A percentile compares a stretch with the other conserved stretches of the same genome.
phyloP scores from a whole-genome alignment of 331 rosid species.

The Malus hybrid region DNA sequence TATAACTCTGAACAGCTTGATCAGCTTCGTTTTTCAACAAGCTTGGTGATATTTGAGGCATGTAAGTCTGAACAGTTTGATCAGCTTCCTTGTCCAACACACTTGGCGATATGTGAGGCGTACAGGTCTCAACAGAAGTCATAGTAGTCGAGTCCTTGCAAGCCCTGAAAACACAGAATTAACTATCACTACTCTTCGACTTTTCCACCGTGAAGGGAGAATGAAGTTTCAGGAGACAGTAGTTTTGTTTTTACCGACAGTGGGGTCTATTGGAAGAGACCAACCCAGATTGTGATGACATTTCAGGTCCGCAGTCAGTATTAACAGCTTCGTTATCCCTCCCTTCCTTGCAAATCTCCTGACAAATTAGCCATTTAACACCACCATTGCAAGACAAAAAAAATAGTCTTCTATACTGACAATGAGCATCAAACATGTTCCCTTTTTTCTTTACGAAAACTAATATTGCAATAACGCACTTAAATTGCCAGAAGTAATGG shows the following conservation, averaged over 20 bases:
- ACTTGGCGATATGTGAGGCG: slow-evolving; percentile 45
- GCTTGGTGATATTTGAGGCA: background rate
- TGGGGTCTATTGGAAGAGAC: slow-evolving; percentile 44
- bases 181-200: slow-evolving; percentile 11
- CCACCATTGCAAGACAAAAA: slow-evolving; percentile 1
- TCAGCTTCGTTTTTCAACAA: background rate
- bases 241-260: slow-evolving; percentile 29
- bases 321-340: slow-evolving; percentile 39
- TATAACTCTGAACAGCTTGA: background rate
- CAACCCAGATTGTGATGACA: slow-evolving; percentile 60
- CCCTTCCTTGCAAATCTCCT: slow-evolving; percentile 51
- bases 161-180: slow-evolving; percentile 41
- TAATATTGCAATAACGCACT: background rate
- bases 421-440: background rate
- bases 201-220: background rate
- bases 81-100: slow-evolving; percentile 21
- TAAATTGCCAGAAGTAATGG: background rate
- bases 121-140: slow-evolving; percentile 33
- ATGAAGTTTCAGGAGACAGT: background rate
- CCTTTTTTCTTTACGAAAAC: background rate
- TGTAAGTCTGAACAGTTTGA: background rate
- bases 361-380: slow-evolving; percentile 17
- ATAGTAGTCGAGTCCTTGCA: slow-evolving; percentile 33
- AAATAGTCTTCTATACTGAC: background rate
- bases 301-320: slow-evolving; percentile 48